A percentile compares a stretch with the other conserved stretches of the same genome.
Conservation (phyloP, 108 stramenopile species). For the Aureococcus anophagefferens region DNA sequence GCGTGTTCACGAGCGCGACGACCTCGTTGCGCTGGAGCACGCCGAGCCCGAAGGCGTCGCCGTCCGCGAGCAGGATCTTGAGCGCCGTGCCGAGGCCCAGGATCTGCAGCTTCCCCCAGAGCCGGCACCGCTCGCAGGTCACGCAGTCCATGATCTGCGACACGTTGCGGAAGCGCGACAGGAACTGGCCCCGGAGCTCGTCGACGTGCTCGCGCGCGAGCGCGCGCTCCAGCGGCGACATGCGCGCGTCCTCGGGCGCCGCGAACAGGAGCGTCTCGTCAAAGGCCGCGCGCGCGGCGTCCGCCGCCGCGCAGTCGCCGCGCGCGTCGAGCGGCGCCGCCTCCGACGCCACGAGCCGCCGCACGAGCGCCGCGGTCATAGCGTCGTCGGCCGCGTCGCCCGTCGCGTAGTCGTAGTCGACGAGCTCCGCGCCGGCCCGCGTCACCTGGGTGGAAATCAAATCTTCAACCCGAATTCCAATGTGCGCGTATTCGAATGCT, state of each 20-base stretch:
- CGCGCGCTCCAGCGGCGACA: background rate
- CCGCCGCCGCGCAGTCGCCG: background rate
- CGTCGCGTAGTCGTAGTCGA: background rate
- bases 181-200: constrained; percentile 11
- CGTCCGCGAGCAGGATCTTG: constrained; percentile 16
- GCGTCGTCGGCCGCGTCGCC: constrained; percentile 12
- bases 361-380: constrained; percentile 6
- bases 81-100: constrained; percentile 24
- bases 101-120: constrained; percentile 26
- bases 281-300: constrained; percentile 9
- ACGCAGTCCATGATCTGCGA: constrained; percentile 28
- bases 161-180: constrained; percentile 19
- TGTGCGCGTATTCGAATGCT: too few species aligned
- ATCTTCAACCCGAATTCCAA: too few species aligned
- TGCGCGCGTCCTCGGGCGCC: background rate
- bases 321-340: background rate
- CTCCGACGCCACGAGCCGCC: constrained; percentile 3
- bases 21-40: constrained; percentile 8
- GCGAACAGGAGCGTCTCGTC: constrained; percentile 23
- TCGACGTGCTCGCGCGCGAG: background rate
- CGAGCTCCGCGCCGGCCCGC: constrained; percentile 3
- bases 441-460: too few species aligned
- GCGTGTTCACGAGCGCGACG: constrained; percentile 12
- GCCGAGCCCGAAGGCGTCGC: background rate
- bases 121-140: constrained; percentile 26